phyloP scores from a whole-genome alignment of 2,329 filamentous ascomycete species.

The Plenodomus lindquistii region DNA sequence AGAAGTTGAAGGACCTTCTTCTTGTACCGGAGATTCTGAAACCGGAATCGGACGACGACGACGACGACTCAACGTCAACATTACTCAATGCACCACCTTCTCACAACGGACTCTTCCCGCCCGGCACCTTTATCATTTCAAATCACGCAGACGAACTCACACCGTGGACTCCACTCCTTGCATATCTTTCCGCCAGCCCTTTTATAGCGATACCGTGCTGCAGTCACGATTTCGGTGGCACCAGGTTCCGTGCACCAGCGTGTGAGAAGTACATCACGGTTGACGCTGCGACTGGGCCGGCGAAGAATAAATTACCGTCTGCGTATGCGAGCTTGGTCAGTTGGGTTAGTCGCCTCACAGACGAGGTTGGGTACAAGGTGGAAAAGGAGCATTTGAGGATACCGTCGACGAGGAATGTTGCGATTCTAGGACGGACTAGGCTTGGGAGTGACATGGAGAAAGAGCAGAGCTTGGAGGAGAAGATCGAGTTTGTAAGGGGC shows the following conservation, averaged over 20 bases:
- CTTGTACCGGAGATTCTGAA: conserved; percentile 60
- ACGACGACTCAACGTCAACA: conserved; percentile 25
- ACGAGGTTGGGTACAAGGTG: conserved; percentile 72
- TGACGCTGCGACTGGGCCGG: conserved; percentile 25
- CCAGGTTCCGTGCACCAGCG: conserved; percentile 66
- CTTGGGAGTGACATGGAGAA: conserved; percentile 42
- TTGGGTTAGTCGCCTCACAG: conserved; percentile 73
- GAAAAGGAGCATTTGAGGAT: conserved; percentile 89
- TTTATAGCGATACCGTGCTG: conserved; percentile 97
- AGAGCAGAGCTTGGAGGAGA: conserved; percentile 62
- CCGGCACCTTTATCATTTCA: conserved; percentile 86
- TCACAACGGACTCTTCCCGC: conserved; percentile 68
- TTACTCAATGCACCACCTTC: conserved; percentile 8
- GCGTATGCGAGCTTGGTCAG: conserved; percentile 82
- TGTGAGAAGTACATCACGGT: conserved; percentile 20
- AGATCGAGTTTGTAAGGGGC: conserved; percentile 62
- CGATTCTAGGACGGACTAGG: conserved; percentile 68
- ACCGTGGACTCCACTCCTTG: conserved; percentile 90
- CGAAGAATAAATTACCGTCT: conserved; percentile 56
- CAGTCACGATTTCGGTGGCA: conserved; percentile 81
- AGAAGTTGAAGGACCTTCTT: conserved; percentile 61
- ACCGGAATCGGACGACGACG: background rate
- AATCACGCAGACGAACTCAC: conserved; percentile 98
- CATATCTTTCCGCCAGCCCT: conserved; percentile 71
- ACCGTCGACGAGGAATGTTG: conserved; percentile 86